Base-by-base conservation (phyloP, 2,329 filamentous ascomycete species). In the Curvularia spicifera region DNA sequence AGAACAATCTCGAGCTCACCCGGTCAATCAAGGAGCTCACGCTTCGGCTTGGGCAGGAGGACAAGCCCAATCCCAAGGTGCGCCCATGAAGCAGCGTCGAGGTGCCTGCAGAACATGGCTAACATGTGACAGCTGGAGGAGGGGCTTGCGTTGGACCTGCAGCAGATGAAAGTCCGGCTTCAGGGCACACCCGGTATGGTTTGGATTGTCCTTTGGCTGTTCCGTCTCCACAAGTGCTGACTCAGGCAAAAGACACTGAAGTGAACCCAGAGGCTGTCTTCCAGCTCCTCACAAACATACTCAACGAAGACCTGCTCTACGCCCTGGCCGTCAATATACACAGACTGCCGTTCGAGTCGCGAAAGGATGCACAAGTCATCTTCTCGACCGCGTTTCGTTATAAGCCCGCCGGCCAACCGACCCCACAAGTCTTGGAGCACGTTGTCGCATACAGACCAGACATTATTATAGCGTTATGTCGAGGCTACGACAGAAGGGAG, bases 341-440 rank as follows among this genome's bases (percentile, higher is more conserved):
- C 78, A 87, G 89, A 51, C 85, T 99, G 4, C 93, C 94, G 0
- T 99, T 99, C 81, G 95, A 99, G 81, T 91, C 93, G 37, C 89
- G 94, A 72, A 98, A 97, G 81, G 94, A 97, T 74, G 91, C 91
- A 12, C 94, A 97, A 76, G 91, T 95, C 63, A 95, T 97, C 75
- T 95, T 98, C 80, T 97, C 93, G 40, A 95, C 94, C 76, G 90
- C 96, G 67, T 92, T 97, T 75, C 91, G 93, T 65, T 97, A 95
- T 82, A 91, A 91, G 64, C 90, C 90, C 5, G 86, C 85, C 43
- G 85, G 85, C 1, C 87, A 88, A 20, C 83, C 85, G 65, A 91
- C 96, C 61, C 92, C 93, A 0, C 87, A 93, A 50, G 93, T 95
- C 26, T 84, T 99, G 56, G 90, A 91, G 66, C 96, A 96, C 75